Evolutionary conservation across 129 eudicot species (phyloP).

Genomic region (Flaveria bidentis): DNA sequence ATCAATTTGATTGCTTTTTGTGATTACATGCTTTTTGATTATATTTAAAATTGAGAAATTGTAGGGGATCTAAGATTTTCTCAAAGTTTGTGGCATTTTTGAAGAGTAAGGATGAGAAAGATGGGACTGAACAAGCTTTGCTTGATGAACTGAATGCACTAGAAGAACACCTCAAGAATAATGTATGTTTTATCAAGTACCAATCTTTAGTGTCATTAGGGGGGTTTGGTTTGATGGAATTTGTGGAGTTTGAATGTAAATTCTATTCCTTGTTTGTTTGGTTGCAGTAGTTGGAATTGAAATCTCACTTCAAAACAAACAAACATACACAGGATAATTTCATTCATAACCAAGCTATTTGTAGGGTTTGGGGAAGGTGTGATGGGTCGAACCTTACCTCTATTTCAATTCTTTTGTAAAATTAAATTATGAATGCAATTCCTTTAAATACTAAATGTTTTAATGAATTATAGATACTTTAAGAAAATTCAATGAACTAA

Average conservation of each 20-base stretch:
- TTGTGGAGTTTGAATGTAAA: background rate
- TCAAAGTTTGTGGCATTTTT: conserved; percentile 66
- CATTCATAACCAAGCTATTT: too few relatives aligned
- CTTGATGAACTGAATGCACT: conserved; percentile 74
- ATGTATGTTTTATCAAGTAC: conserved; percentile 40
- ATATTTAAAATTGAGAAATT: background rate
- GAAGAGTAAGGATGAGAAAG: conserved; percentile 75
- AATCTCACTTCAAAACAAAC: background rate
- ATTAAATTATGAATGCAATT: background rate
- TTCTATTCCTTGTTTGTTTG: background rate
- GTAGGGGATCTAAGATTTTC: conserved; percentile 72
- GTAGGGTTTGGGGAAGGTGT: too few relatives aligned
- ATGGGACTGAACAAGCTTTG: conserved; percentile 77
- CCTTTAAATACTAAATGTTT: background rate
- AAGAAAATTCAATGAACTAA: background rate
- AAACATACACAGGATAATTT: too few relatives aligned
- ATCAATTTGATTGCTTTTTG: too few relatives aligned
- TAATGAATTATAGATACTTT: too few relatives aligned
- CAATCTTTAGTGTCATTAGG: background rate
- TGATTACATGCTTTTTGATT: too few relatives aligned
- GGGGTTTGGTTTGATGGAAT: background rate
- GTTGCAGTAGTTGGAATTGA: background rate
- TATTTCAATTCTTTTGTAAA: background rate
- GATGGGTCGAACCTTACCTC: too few relatives aligned
- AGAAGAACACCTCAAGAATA: conserved; percentile 70